Percentiles rank a stretch among this genome's conserved stretches.
These are phyloP conservation scores for Metarhizium anisopliae DNA, from an alignment of 2,329 filamentous ascomycete genomes.

Conservation along the genomic window DNA sequence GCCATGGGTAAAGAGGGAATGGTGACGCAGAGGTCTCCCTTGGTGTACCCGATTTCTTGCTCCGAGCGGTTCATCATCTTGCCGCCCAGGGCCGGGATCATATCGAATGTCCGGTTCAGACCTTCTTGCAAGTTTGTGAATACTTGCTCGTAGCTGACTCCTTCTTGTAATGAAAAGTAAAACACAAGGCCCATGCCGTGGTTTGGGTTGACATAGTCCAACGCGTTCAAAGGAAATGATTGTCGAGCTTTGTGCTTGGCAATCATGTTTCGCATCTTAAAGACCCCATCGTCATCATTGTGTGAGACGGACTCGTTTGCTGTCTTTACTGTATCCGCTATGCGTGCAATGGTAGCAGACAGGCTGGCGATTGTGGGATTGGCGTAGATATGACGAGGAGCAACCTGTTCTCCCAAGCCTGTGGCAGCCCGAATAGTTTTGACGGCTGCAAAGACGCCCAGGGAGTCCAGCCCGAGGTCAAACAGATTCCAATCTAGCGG, in stretches of 20 bases:
- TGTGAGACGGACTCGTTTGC: slow-evolving; percentile 25
- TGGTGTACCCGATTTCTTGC: slow-evolving; percentile 16
- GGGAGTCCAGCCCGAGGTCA: slow-evolving; percentile 22
- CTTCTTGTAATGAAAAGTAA: slow-evolving; percentile 23
- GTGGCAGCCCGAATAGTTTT: slow-evolving; percentile 21
- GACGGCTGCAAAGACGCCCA: slow-evolving; percentile 19
- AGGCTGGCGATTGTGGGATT: slow-evolving; percentile 20
- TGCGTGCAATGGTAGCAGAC: slow-evolving; percentile 12
- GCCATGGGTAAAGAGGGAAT: slow-evolving; percentile 11
- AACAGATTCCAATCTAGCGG: slow-evolving; percentile 17
- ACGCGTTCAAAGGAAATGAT: slow-evolving; percentile 19
- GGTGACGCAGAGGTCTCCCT: slow-evolving; percentile 14
- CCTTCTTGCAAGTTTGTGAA: slow-evolving; percentile 24
- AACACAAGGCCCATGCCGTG: slow-evolving; percentile 22
- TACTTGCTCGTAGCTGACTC: slow-evolving; percentile 16
- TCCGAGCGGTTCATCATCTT: slow-evolving; percentile 21
- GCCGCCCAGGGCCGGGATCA: slow-evolving; percentile 28
- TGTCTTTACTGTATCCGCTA: slow-evolving; percentile 9
- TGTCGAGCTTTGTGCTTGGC: slow-evolving; percentile 16
- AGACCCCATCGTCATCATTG: background rate
- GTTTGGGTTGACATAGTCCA: slow-evolving; percentile 24
- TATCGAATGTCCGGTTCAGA: slow-evolving; percentile 22
- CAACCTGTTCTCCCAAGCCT: slow-evolving; percentile 18
- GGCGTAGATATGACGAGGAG: slow-evolving; percentile 25
- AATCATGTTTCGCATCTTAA: slow-evolving; percentile 11